A percentile compares a stretch with the other conserved stretches of the same genome.
Evolutionary conservation across 1,139 yeast genomes (phyloP).

Genomic region (Nakaseomyces delphensis): DNA sequence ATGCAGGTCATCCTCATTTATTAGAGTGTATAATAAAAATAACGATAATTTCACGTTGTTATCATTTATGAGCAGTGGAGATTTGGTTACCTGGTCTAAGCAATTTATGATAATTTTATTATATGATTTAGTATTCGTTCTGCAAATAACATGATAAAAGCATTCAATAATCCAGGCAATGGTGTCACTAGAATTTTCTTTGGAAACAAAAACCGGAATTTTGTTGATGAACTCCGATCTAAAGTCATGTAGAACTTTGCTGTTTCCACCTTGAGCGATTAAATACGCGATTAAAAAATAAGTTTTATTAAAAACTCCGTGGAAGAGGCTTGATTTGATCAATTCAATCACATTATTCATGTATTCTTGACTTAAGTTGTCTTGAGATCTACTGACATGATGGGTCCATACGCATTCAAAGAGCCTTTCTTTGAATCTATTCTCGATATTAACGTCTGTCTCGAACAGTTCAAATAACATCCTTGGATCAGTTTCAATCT

Average conservation of each 20-base stretch:
- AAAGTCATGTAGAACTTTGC: background rate
- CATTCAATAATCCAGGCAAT: constrained; percentile 6
- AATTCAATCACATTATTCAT: background rate
- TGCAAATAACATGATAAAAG: constrained; percentile 1
- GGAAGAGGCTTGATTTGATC: background rate
- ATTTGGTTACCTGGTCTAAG: background rate
- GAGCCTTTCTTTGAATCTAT: background rate
- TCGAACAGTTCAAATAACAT: constrained; percentile 20
- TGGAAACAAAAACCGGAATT: background rate
- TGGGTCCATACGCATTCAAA: constrained; percentile 5
- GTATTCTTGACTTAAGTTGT: constrained; percentile 4
- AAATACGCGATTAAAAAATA: background rate
- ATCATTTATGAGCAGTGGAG: constrained; percentile 3
- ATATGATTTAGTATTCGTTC: background rate
- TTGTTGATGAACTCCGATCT: background rate
- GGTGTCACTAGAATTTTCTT: background rate
- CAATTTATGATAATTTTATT: background rate
- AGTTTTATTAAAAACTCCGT: background rate
- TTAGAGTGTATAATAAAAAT: constrained; percentile 31
- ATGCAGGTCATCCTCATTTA: constrained; percentile 17
- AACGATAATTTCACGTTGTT: constrained; percentile 22
- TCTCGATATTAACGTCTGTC: background rate
- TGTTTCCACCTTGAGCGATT: background rate
- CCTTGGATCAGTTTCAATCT: constrained; percentile 39
- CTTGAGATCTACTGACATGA: background rate